Evolutionary conservation across 306 rosid genomes (phyloP), one percentile per base, ranked within the genome.

Genomic region (Vigna radiata): DNA sequence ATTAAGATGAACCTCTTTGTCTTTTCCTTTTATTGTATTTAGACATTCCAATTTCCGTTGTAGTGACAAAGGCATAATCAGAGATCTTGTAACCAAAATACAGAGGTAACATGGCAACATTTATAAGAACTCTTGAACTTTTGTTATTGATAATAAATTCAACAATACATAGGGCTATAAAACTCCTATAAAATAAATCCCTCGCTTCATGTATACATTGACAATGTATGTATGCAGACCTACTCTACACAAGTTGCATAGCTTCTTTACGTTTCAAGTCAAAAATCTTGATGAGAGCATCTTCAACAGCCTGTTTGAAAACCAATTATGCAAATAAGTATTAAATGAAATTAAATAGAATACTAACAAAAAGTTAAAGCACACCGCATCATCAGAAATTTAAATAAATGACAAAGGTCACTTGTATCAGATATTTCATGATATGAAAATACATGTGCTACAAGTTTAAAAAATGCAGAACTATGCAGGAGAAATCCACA

Each of bases 211-310:
- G 66, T 80, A 62, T 69, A 84, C 81, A 74, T 60, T 60, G 7
- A 80, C 78, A 84, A 46, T 58, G 23, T 66, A 68, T 43, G 41
- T 52, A 68, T 65, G 65, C 77, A 54, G 44, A 58, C 56, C 81
- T 33, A 83, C 25, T 69, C 72, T 87, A 89, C 1, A 53, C 90
- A 2, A 85, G 55, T 77, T 89, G 96, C 90, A 92, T 65, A 23
- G 80, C 89, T 78, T 96, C 97, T 77, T 96, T 94, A 0, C 91
- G 88, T 81, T 96, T 96, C 67, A 92, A 65, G 79, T 91, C 96
- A 4, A 96, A 92, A 73, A 92, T 85, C 84, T 86, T 89, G 90
- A 88, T 84, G 52, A 96, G 98, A 53, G 65, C 86, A 53, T 92
- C 99, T 81, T 96, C 99, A 41, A 96, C 94, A 31, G 75, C 99